Conservation (phyloP, 805 yeast species). For the Metschnikowia picachoensis region DNA sequence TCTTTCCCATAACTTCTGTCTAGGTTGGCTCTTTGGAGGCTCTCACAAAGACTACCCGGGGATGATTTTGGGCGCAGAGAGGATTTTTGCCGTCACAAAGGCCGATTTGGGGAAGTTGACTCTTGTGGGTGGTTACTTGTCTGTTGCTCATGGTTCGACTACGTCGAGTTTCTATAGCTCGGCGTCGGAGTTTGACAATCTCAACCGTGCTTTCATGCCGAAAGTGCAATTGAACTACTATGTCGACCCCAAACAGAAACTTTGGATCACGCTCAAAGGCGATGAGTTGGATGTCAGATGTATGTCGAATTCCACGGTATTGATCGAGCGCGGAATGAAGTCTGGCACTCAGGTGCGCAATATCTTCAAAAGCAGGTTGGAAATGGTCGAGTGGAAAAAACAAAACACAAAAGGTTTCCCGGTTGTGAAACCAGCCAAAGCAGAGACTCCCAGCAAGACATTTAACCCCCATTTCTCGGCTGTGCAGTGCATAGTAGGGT, state of each 20-base stretch:
- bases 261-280: conserved; percentile 56
- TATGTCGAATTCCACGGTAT: conserved; percentile 50
- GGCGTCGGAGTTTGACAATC: conserved; percentile 42
- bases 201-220: conserved; percentile 66
- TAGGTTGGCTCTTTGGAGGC: conserved; percentile 74
- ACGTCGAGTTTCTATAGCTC: conserved; percentile 47
- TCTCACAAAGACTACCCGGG: conserved; percentile 55
- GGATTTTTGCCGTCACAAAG: conserved; percentile 62
- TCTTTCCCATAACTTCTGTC: conserved; percentile 59
- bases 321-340: conserved; percentile 49
- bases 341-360: conserved; percentile 46
- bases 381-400: conserved; percentile 5
- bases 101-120: conserved; percentile 63
- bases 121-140: conserved; percentile 61
- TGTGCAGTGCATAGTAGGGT: conserved; percentile 50
- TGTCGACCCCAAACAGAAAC: conserved; percentile 28
- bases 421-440: neutral
- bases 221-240: conserved; percentile 57
- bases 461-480: conserved; percentile 28
- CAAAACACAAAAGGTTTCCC: conserved; percentile 1
- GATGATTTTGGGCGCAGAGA: conserved; percentile 71
- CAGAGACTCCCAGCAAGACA: conserved; percentile 4
- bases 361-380: conserved; percentile 23
- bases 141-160: conserved; percentile 63
- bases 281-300: conserved; percentile 66